Conservation (phyloP, 352 stramenopile species). For the Detonula confervacea region DNA sequence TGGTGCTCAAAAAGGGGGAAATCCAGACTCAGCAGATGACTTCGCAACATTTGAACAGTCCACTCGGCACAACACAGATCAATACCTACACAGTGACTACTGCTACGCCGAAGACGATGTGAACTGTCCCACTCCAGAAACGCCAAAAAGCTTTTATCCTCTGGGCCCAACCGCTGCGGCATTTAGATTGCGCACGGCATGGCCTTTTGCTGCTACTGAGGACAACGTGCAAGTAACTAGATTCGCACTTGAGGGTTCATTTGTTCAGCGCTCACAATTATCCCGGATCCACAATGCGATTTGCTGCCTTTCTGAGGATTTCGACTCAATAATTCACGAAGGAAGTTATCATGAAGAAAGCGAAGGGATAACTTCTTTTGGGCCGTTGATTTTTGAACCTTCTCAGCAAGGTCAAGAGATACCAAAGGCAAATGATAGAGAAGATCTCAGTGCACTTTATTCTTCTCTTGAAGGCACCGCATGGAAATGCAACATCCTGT, state of each 20-base stretch:
- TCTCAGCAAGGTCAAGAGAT: conserved; percentile 3
- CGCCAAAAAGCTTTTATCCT: conserved; percentile 37
- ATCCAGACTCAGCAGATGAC: conserved; percentile 14
- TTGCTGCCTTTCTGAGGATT: conserved; percentile 74
- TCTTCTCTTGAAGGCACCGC: conserved; percentile 29
- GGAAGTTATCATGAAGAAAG: conserved; percentile 25
- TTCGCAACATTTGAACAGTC: conserved; percentile 13
- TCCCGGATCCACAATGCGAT: conserved; percentile 81
- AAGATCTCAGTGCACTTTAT: conserved; percentile 27
- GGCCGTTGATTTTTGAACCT: conserved; percentile 58
- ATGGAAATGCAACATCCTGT: conserved; percentile 37
- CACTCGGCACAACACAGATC: conserved; percentile 10
- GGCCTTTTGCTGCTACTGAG: conserved; percentile 46
- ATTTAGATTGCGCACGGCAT: conserved; percentile 43
- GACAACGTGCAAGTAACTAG: conserved; percentile 32
- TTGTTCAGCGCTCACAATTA: conserved; percentile 71
- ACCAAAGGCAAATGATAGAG: background rate
- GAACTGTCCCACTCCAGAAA: conserved; percentile 32
- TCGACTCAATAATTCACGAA: conserved; percentile 66
- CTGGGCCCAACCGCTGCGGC: background rate
- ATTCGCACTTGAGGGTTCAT: conserved; percentile 74
- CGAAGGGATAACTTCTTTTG: conserved; percentile 72
- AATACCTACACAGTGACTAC: conserved; percentile 28
- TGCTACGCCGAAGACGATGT: conserved; percentile 28
- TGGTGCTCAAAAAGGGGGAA: conserved; percentile 15